Base-by-base conservation (phyloP, 2,329 filamentous ascomycete genomes). In the Plectosphaerella plurivora region DNA sequence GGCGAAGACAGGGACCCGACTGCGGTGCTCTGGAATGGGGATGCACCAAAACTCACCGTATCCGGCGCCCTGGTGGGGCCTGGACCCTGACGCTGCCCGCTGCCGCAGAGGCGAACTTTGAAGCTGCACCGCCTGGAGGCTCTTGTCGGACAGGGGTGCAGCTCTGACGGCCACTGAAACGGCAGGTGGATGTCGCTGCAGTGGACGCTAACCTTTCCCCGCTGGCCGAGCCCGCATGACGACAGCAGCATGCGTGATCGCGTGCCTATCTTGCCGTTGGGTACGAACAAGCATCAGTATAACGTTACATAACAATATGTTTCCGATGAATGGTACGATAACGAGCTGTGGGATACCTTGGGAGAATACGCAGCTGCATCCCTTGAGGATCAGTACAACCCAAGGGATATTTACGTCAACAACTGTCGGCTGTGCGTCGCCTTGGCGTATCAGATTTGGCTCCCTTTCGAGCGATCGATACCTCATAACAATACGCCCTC, bases 91-190 rank as follows among this genome's bases (percentile, higher is more conserved):
- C 11, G 28, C 28, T 33, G 28, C 3, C 28, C 28, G 11, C 4
- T 33, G 28, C 28, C 28, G 28, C 28, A 33, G 16, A 39, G 37
- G 14, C 41, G 41, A 18, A 16, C 16, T 20, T 12, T 44, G 41
- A 44, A 44, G 15, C 41, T 18, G 41, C 15, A 18, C 41, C 41
- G n/a, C 16, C 10, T 18, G 18, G 41, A 44, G 15, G 37, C 37
- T 39, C 14, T 14, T 39, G 41, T 18, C 28, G 41, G 41, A 12
- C 41, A 20, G 41, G 41, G n/a, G n/a, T 45, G 12, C 36, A 28
- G 50, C 50, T 50, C 35, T 41, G 37, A 49, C 47, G 25, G 15
- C 47, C 47, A n/a, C 47, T 49, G 35, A 49, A 49, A 49, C 47
- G 37, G 36, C 20, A n/a, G 35, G 28, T 12, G 28, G 28, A 33